Conservation (phyloP, 768 basidiomycete species). For the Kwoniella shandongensis region DNA sequence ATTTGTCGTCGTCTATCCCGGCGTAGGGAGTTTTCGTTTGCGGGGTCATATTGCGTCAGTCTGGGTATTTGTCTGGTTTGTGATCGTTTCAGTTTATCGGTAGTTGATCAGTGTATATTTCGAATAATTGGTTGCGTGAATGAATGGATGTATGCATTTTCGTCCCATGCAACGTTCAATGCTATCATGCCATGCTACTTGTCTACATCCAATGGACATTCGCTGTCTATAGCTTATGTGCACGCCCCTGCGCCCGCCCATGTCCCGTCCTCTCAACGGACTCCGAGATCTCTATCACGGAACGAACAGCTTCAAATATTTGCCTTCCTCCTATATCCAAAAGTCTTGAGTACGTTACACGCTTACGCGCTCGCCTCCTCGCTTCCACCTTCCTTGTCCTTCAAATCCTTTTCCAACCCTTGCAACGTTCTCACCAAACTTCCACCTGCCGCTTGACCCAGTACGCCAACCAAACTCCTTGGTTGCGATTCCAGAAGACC, state of each 20-base stretch:
- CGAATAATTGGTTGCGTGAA: no score
- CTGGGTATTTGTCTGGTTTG: background rate
- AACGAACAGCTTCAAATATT: no score
- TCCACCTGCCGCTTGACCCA: slow-evolving; percentile 70
- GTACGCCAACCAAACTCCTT: slow-evolving; percentile 68
- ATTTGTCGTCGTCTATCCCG: slow-evolving; percentile 40
- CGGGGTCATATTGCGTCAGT: no score
- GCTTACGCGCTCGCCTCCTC: slow-evolving; percentile 7
- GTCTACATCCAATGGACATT: no score
- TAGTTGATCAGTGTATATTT: background rate
- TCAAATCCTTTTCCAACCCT: slow-evolving; percentile 68
- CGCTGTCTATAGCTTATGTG: no score
- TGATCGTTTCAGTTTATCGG: background rate
- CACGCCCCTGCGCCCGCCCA: no score
- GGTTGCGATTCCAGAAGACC: slow-evolving; percentile 76
- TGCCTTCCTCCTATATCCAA: no score
- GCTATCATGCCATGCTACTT: no score
- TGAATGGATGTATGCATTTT: background rate
- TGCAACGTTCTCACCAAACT: slow-evolving; percentile 70
- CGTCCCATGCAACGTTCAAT: background rate
- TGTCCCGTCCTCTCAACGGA: no score
- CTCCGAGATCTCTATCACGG: no score
- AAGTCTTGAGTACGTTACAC: no score
- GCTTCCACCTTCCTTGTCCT: slow-evolving; percentile 54
- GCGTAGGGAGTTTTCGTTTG: slow-evolving; percentile 3